Conservation (phyloP, 495 filamentous ascomycete genomes). For the Trichocladium uniseriatum region DNA sequence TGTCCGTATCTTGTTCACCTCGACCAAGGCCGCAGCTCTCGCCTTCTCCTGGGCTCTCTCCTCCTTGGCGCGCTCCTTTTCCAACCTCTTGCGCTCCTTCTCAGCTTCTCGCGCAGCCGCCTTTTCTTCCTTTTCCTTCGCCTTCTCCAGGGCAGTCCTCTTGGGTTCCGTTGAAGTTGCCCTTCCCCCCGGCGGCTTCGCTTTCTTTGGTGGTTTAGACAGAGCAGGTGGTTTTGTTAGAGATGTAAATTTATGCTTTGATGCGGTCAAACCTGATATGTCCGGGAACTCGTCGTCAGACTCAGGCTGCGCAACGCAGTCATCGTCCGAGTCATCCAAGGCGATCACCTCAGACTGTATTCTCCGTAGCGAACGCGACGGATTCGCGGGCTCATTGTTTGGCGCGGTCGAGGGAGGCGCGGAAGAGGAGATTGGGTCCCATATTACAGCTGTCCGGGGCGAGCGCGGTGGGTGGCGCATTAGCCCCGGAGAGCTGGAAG, state of each 20-base stretch:
- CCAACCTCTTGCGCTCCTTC: conserved; percentile 38
- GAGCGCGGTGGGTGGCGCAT: neutral
- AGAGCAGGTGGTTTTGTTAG: neutral
- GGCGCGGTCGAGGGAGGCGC: conserved; percentile 23
- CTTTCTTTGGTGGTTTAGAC: neutral
- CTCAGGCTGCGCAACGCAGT: neutral
- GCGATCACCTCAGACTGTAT: conserved; percentile 15
- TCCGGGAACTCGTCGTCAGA: conserved; percentile 35
- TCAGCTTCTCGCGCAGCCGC: conserved; percentile 44
- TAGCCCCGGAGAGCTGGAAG: conserved; percentile 8
- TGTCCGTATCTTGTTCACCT: conserved; percentile 65
- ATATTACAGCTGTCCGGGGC: conserved; percentile 20
- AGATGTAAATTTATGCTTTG: conserved; percentile 12
- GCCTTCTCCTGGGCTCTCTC: conserved; percentile 57
- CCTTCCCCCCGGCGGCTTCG: conserved; percentile 1
- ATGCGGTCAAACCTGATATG: conserved; percentile 24
- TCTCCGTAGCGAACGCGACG: conserved; percentile 7
- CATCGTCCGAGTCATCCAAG: conserved; percentile 18
- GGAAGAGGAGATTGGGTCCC: conserved; percentile 45
- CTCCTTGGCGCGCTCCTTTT: conserved; percentile 48
- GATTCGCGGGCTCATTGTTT: conserved; percentile 2
- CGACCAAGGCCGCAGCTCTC: conserved; percentile 55
- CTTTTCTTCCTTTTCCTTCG: conserved; percentile 28
- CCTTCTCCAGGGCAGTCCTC: conserved; percentile 30
- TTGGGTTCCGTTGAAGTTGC: conserved; percentile 10